Evolutionary conservation across 2,329 filamentous ascomycete species (phyloP).

Genomic region (Akanthomyces dipterigenus): DNA sequence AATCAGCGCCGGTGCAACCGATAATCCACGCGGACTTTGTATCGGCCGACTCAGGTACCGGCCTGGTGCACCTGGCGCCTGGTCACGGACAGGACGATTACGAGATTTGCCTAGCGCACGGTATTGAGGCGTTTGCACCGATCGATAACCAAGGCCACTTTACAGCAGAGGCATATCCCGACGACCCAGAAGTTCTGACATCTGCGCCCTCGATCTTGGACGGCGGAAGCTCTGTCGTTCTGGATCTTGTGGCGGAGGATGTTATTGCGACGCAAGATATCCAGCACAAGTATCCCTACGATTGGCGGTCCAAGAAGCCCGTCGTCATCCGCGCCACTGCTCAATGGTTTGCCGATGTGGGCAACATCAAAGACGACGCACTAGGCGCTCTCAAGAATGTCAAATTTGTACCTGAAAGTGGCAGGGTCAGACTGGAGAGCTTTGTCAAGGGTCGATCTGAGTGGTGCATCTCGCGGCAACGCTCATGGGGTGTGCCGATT

Average conservation of each 20-base stretch:
- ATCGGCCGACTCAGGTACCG: slow-evolving; percentile 81
- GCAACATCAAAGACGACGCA: slow-evolving; percentile 68
- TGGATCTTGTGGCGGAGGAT: slow-evolving; percentile 59
- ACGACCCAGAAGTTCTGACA: slow-evolving; percentile 57
- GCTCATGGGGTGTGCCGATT: slow-evolving; percentile 94
- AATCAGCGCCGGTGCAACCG: slow-evolving; percentile 50
- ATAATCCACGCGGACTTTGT: slow-evolving; percentile 86
- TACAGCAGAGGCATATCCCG: slow-evolving; percentile 70
- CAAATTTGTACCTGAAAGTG: slow-evolving; percentile 69
- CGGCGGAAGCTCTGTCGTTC: slow-evolving; percentile 61
- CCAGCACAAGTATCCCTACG: slow-evolving; percentile 92
- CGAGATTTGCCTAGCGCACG: slow-evolving; percentile 63
- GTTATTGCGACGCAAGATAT: slow-evolving; percentile 67
- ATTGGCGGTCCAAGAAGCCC: slow-evolving; percentile 92
- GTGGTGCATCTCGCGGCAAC: slow-evolving; percentile 96
- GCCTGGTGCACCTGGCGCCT: slow-evolving; percentile 89
- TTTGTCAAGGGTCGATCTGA: slow-evolving; percentile 85
- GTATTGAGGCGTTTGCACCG: slow-evolving; percentile 71
- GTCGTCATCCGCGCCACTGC: slow-evolving; percentile 88
- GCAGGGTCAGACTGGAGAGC: slow-evolving; percentile 68
- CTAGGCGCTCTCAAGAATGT: slow-evolving; percentile 64
- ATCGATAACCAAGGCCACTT: slow-evolving; percentile 78
- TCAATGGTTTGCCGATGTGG: slow-evolving; percentile 96
- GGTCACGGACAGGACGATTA: slow-evolving; percentile 98
- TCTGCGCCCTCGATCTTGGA: slow-evolving; percentile 63